Percentiles rank a stretch among this genome's conserved stretches.
phyloP scores from a whole-genome alignment of 768 basidiomycete genomes.

The Pulveroboletus sp. region DNA sequence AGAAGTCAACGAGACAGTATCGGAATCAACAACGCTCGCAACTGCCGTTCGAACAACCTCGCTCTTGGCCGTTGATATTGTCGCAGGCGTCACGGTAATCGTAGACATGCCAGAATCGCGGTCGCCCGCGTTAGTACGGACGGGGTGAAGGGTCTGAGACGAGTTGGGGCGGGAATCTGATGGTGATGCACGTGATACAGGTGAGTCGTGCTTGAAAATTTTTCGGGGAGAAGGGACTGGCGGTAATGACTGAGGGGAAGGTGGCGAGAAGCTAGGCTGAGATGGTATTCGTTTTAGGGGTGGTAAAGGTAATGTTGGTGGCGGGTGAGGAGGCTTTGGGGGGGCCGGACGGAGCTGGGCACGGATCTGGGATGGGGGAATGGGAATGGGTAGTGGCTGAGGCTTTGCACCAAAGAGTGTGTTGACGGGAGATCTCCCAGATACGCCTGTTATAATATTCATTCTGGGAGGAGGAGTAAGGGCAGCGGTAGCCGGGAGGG shows the following conservation, averaged over 20 bases:
- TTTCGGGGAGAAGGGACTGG: slow-evolving; percentile 6
- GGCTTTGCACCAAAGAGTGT: slow-evolving; percentile 23
- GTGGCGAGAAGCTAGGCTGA: slow-evolving; percentile 12
- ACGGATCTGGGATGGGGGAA: slow-evolving; percentile 26
- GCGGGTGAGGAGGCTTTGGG: slow-evolving; percentile 17
- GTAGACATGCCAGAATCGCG: slow-evolving; percentile 36
- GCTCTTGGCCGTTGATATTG: slow-evolving; percentile 45
- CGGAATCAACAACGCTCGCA: slow-evolving; percentile 48
- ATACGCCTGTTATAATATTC: slow-evolving; percentile 21
- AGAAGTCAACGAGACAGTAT: slow-evolving; percentile 20
- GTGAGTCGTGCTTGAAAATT: neutral
- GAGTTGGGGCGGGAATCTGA: slow-evolving; percentile 15
- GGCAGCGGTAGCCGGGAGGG: slow-evolving; percentile 1
- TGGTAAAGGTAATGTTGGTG: slow-evolving; percentile 23
- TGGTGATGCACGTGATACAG: neutral
- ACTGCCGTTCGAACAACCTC: slow-evolving; percentile 49
- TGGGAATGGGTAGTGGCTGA: slow-evolving; percentile 25
- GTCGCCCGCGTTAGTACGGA: slow-evolving; percentile 16
- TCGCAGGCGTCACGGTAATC: slow-evolving; percentile 41
- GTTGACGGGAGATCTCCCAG: slow-evolving; percentile 23
- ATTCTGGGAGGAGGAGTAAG: slow-evolving; percentile 19
- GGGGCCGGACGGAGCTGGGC: slow-evolving; percentile 29
- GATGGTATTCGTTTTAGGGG: slow-evolving; percentile 17
- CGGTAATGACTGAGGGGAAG: slow-evolving; percentile 4
- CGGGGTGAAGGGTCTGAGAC: slow-evolving; percentile 18